Evolutionary conservation across 345 rosid genomes (phyloP).

Genomic region (Boechera stricta): DNA sequence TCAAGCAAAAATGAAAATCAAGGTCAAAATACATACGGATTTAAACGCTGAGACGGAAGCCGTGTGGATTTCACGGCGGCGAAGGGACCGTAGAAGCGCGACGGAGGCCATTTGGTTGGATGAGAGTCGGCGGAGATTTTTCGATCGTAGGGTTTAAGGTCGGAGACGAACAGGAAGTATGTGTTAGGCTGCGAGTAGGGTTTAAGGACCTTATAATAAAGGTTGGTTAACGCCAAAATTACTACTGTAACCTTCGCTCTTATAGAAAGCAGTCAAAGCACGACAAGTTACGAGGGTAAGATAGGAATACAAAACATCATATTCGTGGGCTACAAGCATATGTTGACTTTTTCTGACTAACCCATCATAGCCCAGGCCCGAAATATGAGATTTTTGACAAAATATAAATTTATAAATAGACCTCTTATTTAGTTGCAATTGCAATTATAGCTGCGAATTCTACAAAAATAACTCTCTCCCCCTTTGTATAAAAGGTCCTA

Average conservation of each 20-base stretch:
- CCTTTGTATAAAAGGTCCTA: neutral
- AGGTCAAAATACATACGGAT: conserved; percentile 45
- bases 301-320: neutral
- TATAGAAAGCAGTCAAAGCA: neutral
- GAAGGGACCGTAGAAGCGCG: conserved; percentile 52
- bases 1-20: neutral
- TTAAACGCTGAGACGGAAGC: conserved; percentile 55
- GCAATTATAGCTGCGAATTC: neutral
- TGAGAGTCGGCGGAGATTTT: conserved; percentile 19
- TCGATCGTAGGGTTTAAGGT: conserved; percentile 40
- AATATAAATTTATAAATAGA: conserved; percentile 1
- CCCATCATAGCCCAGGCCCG: neutral
- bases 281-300: neutral
- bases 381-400: neutral
- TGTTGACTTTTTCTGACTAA: neutral
- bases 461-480: conserved; percentile 27
- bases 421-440: conserved; percentile 11
- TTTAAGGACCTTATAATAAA: conserved; percentile 37
- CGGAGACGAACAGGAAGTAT: conserved; percentile 6
- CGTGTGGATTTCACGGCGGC: conserved; percentile 56
- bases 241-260: conserved; percentile 4
- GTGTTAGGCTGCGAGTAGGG: conserved; percentile 42
- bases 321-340: conserved; percentile 42
- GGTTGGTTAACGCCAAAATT: neutral
- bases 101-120: conserved; percentile 53